These are phyloP conservation scores for Penicillium turbatum DNA, from an alignment of 495 filamentous ascomycete species.

Conservation along the genomic window DNA sequence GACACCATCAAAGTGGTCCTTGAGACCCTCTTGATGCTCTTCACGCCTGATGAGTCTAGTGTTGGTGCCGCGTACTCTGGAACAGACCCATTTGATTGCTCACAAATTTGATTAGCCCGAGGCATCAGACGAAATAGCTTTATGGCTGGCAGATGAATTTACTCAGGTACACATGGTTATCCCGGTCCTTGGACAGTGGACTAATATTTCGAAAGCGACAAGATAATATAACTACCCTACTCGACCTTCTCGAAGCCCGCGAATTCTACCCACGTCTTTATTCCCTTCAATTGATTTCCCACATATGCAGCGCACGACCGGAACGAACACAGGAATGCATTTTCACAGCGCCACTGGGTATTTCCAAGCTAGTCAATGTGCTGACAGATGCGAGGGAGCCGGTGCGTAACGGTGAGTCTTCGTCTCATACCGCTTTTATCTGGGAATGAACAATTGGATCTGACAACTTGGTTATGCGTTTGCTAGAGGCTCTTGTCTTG, in stretches of 20 bases:
- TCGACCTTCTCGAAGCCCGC: slow-evolving; percentile 78
- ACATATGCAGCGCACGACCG: slow-evolving; percentile 79
- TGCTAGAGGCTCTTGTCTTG: slow-evolving; percentile 59
- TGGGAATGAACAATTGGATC: slow-evolving; percentile 1
- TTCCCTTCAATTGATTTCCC: slow-evolving; percentile 82
- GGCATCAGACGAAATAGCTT: slow-evolving; percentile 91
- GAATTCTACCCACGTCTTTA: slow-evolving; percentile 96
- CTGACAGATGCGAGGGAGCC: slow-evolving; percentile 86
- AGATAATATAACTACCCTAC: slow-evolving; percentile 90
- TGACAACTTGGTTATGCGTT: slow-evolving; percentile 9
- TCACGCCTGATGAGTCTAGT: slow-evolving; percentile 67
- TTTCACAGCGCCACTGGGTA: slow-evolving; percentile 79
- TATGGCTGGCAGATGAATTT: slow-evolving; percentile 97
- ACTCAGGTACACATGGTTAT: slow-evolving; percentile 62
- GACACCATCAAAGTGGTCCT: slow-evolving; percentile 92
- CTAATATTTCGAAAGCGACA: slow-evolving; percentile 60
- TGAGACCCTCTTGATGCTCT: slow-evolving; percentile 92
- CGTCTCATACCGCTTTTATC: background rate
- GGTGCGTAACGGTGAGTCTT: slow-evolving; percentile 70
- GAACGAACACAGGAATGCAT: slow-evolving; percentile 96
- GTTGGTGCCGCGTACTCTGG: slow-evolving; percentile 38
- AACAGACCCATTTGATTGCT: slow-evolving; percentile 15
- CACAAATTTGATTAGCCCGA: slow-evolving; percentile 59
- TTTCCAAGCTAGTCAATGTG: slow-evolving; percentile 75
- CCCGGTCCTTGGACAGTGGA: slow-evolving; percentile 19